A percentile compares a stretch with the other conserved stretches of the same genome.
phyloP scores from a whole-genome alignment of 345 rosid genomes.

The Boechera divaricarpa region DNA sequence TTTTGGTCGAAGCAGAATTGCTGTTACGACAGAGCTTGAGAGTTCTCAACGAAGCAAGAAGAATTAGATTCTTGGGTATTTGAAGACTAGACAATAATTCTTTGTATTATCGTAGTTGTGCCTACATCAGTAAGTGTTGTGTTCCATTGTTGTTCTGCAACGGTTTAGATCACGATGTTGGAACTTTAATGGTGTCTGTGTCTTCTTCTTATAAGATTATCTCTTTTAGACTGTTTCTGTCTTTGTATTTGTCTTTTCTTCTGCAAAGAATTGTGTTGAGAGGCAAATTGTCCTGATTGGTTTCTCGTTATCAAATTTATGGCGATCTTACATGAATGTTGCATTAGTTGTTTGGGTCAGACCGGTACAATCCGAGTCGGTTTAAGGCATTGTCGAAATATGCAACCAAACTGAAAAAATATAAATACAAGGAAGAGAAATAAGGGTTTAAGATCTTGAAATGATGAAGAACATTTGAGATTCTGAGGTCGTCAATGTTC shows the following conservation, averaged over 20 bases:
- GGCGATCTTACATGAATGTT: not conserved
- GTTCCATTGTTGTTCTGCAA: conserved; percentile 10
- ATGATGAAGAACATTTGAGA: conserved; percentile 28
- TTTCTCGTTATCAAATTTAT: not conserved
- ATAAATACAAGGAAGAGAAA: not conserved
- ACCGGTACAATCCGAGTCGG: conserved; percentile 19
- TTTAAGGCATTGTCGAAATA: not conserved
- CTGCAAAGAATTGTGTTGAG: not conserved
- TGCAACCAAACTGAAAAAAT: too few species aligned
- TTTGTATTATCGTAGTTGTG: not conserved
- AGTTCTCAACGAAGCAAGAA: not conserved
- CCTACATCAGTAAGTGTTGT: not conserved
- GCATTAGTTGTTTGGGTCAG: not conserved
- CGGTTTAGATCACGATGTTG: not conserved
- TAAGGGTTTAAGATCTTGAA: not conserved
- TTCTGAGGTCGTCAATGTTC: conserved; percentile 24
- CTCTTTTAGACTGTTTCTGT: not conserved
- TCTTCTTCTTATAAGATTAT: not conserved
- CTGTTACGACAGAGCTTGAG: not conserved
- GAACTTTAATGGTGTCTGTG: not conserved
- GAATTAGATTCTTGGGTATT: not conserved
- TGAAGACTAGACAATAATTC: not conserved
- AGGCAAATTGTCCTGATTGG: not conserved
- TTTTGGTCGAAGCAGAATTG: not conserved
- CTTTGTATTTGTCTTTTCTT: not conserved